Evolutionary conservation across 2,329 filamentous ascomycete species (phyloP).

Genomic region (Chalara sp.): DNA sequence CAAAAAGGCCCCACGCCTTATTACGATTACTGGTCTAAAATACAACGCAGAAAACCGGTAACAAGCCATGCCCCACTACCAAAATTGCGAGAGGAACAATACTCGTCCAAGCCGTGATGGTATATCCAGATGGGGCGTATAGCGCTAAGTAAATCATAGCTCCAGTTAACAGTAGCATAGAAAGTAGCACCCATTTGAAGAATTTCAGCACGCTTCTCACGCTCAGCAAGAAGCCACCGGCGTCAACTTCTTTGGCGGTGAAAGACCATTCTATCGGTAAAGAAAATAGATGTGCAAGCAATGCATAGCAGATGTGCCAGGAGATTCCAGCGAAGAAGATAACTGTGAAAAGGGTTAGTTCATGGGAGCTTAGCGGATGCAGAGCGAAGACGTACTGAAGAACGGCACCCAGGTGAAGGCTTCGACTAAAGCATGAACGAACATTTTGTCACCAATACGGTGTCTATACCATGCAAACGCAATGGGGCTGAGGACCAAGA

Average conservation of each 20-base stretch:
- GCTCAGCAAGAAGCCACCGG: background rate
- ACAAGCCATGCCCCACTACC: slow-evolving; percentile 4
- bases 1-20: too few species aligned
- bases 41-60: slow-evolving; percentile 14
- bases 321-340: slow-evolving; percentile 34
- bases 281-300: slow-evolving; percentile 32
- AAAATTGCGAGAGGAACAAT: slow-evolving; percentile 3
- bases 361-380: background rate
- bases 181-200: slow-evolving; percentile 5
- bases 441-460: background rate
- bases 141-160: background rate
- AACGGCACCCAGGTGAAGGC: background rate
- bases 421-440: background rate
- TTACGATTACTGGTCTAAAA: too few species aligned
- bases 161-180: slow-evolving; percentile 2
- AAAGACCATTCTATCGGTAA: slow-evolving; percentile 41
- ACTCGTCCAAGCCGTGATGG: slow-evolving; percentile 1
- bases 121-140: slow-evolving; percentile 3
- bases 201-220: slow-evolving; percentile 2
- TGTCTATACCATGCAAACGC: background rate
- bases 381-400: background rate
- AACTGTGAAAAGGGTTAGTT: background rate
- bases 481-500: background rate
- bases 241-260: slow-evolving; percentile 29
- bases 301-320: slow-evolving; percentile 31